Percentiles rank a stretch among this genome's conserved stretches.
phyloP scores from a whole-genome alignment of 176 grass and related monocot species.

The Rhynchospora tenuis region DNA sequence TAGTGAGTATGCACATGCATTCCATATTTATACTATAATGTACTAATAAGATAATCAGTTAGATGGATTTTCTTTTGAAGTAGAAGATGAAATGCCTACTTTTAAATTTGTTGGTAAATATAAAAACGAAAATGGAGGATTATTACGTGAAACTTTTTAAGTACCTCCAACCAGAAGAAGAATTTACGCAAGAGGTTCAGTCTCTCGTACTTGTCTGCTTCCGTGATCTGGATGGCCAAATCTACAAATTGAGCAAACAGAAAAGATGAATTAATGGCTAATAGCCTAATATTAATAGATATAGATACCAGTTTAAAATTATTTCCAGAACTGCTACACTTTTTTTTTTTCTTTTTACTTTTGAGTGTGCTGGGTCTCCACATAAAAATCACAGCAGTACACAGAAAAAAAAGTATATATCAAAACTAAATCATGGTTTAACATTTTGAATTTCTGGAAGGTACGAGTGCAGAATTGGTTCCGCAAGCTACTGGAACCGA shows the following conservation, averaged over 20 bases:
- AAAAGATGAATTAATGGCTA: not conserved
- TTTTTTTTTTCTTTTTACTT: no score
- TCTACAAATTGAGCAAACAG: conserved; percentile 38
- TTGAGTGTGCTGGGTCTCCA: no score
- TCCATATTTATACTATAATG: not conserved
- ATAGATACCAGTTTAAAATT: not conserved
- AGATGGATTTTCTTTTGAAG: not conserved
- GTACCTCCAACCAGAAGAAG: conserved; percentile 83
- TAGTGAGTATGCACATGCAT: not conserved
- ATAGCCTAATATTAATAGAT: not conserved
- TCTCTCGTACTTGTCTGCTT: conserved; percentile 33
- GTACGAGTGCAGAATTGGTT: no score
- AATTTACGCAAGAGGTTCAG: conserved; percentile 53
- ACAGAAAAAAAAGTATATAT: no score
- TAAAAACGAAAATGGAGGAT: not conserved
- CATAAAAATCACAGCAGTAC: no score
- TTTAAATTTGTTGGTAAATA: not conserved
- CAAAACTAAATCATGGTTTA: no score
- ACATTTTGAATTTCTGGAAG: no score
- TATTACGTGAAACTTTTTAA: not conserved
- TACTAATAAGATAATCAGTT: not conserved
- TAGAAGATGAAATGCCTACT: not conserved
- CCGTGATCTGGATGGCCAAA: conserved; percentile 39
- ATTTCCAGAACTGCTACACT: no score
- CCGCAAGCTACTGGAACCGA: no score